A percentile compares a stretch with the other conserved stretches of the same genome.
Evolutionary conservation across 2,329 filamentous ascomycete genomes (phyloP).

Genomic region (Nothophaeocryptopus gaeumannii): DNA sequence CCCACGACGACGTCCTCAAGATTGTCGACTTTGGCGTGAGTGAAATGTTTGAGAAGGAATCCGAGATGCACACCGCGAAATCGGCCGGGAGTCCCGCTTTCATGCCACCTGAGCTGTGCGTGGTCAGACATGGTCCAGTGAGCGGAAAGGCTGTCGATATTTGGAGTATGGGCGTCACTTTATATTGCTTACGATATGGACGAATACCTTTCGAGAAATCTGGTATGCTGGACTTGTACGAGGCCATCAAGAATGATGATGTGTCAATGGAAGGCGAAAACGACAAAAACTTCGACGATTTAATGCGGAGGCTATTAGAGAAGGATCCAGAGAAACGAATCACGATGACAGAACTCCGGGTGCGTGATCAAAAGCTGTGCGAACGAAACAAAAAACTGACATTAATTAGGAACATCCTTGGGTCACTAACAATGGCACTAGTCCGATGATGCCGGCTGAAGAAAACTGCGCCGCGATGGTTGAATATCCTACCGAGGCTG

Average conservation of each 20-base stretch:
- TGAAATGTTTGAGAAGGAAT: conserved; percentile 91
- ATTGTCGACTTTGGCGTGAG: conserved; percentile 99
- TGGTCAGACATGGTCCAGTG: conserved; percentile 79
- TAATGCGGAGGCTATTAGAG: conserved; percentile 72
- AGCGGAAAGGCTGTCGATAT: conserved; percentile 89
- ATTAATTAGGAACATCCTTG: conserved; percentile 74
- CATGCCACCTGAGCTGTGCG: conserved; percentile 86
- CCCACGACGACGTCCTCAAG: conserved; percentile 88
- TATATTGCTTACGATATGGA: conserved; percentile 90
- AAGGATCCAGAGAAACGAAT: conserved; percentile 84
- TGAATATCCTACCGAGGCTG: conserved; percentile 81
- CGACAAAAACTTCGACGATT: conserved; percentile 67
- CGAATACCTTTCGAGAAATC: conserved; percentile 78
- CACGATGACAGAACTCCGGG: conserved; percentile 75
- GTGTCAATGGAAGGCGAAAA: conserved; percentile 61
- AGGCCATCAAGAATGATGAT: conserved; percentile 74
- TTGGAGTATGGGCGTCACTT: conserved; percentile 96
- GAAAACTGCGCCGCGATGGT: conserved; percentile 83
- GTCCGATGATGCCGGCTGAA: conserved; percentile 73
- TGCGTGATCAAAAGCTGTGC: conserved; percentile 45
- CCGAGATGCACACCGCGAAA: conserved; percentile 86
- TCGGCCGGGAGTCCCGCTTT: conserved; percentile 94
- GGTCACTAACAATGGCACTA: conserved; percentile 78
- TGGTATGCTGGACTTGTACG: conserved; percentile 80
- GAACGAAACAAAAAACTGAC: conserved; percentile 20